phyloP scores from a whole-genome alignment of 495 filamentous ascomycete genomes.

The Clohesyomyces aquaticus region DNA sequence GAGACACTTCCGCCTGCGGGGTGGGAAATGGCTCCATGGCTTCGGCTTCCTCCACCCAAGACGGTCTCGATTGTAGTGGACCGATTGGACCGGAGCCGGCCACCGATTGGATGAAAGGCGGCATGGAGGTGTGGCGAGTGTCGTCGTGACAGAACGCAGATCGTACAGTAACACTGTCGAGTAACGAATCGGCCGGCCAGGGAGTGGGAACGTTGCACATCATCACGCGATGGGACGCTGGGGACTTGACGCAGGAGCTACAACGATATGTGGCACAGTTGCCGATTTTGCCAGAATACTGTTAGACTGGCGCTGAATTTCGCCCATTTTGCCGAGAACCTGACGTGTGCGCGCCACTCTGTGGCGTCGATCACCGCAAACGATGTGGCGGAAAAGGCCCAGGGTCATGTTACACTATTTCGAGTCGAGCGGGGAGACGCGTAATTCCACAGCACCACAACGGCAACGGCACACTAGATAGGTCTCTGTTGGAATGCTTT shows the following conservation, averaged over 20 bases:
- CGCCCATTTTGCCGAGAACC: not conserved
- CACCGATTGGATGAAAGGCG: too few relatives aligned
- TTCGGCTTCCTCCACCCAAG: not conserved
- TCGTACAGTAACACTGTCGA: not conserved
- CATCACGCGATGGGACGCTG: slow-evolving; percentile 26
- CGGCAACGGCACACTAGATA: not conserved
- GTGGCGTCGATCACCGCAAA: slow-evolving; percentile 6
- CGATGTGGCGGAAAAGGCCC: not conserved
- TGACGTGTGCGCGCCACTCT: not conserved
- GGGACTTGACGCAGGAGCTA: not conserved
- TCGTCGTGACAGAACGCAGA: slow-evolving; percentile 1
- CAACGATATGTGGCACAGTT: slow-evolving; percentile 18
- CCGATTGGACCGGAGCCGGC: too few relatives aligned
- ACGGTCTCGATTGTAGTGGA: too few relatives aligned
- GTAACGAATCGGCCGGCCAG: not conserved
- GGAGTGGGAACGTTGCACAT: slow-evolving; percentile 15
- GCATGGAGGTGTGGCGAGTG: not conserved
- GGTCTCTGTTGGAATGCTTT: not conserved
- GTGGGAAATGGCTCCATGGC: not conserved
- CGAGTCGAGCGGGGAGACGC: slow-evolving; percentile 6
- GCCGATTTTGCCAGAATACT: slow-evolving; percentile 1
- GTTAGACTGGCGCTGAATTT: not conserved
- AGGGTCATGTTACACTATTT: not conserved
- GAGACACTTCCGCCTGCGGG: not conserved
- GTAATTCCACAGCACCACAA: slow-evolving; percentile 10